These are phyloP conservation scores for Strigomonas culicis DNA, from an alignment of 208 protist species.

Conservation along the genomic window DNA sequence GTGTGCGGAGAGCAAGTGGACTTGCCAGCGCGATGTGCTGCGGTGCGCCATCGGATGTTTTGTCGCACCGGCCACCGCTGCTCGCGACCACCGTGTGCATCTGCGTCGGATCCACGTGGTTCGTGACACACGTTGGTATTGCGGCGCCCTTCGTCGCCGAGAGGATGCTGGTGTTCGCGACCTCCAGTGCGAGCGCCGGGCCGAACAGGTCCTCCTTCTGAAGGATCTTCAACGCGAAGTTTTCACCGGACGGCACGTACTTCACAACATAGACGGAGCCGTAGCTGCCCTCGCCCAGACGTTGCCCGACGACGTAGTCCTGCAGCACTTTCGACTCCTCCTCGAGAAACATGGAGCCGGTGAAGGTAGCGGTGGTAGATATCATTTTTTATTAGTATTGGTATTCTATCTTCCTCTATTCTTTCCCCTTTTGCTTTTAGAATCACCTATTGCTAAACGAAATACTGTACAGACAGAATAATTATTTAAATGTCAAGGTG, in stretches of 20 bases:
- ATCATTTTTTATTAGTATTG: constrained; percentile 4
- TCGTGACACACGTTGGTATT: too few species aligned
- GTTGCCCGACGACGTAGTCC: constrained; percentile 73
- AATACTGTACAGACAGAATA: not conserved
- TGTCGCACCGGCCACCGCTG: not conserved
- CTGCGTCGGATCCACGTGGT: not conserved
- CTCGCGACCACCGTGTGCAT: not conserved
- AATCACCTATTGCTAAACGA: too few species aligned
- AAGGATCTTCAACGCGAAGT: constrained; percentile 86
- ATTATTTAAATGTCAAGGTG: not conserved
- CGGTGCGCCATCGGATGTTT: too few species aligned
- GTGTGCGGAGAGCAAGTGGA: too few species aligned
- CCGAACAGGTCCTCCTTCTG: constrained; percentile 70
- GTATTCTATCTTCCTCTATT: not conserved
- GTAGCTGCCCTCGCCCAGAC: constrained; percentile 86
- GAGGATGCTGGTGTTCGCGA: not conserved
- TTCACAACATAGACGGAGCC: constrained; percentile 83
- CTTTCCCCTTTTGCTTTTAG: not conserved
- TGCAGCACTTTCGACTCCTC: constrained; percentile 68
- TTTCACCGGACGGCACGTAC: constrained; percentile 71
- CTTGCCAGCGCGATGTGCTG: too few species aligned
- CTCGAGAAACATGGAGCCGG: constrained; percentile 51
- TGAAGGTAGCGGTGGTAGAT: constrained; percentile 58
- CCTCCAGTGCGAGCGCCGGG: constrained; percentile 5
- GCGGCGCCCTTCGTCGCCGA: not conserved